Evolutionary conservation across 2,329 filamentous ascomycete genomes (phyloP).

Genomic region (Trichoderma cornu-damae): DNA sequence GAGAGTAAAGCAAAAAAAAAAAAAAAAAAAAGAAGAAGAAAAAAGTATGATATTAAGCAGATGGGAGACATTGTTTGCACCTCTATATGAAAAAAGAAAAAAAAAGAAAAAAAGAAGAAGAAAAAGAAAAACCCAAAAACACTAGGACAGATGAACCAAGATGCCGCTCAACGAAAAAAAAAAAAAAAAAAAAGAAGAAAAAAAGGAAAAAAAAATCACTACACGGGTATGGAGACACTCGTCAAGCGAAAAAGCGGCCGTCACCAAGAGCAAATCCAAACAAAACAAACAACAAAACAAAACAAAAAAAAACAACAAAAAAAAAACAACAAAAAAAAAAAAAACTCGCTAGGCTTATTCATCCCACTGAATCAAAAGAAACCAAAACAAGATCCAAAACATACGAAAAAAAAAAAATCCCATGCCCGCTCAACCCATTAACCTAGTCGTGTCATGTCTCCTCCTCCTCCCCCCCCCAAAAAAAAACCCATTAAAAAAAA

Average conservation of each 20-base stretch:
- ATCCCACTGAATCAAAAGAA: neutral
- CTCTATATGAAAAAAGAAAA: no score
- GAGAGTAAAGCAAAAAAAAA: no score
- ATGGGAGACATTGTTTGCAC: no score
- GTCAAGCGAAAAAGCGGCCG: neutral
- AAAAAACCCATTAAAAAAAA: no score
- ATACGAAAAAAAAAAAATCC: neutral
- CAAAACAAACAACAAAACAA: neutral
- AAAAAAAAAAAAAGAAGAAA: neutral
- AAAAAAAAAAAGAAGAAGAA: no score
- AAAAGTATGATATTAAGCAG: no score
- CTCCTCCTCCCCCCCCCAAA: neutral
- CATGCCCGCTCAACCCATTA: neutral
- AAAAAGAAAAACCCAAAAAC: neutral
- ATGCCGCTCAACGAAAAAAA: no score
- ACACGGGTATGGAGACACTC: slow-evolving; percentile 10
- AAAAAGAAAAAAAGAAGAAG: neutral
- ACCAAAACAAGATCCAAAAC: neutral
- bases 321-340: neutral
- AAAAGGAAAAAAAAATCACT: neutral
- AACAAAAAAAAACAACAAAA: neutral
- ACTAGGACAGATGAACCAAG: neutral
- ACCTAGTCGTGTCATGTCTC: neutral
- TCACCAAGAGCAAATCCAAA: neutral
- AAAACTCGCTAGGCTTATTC: neutral